Evolutionary conservation across 192 early-diverging fungal genomes (phyloP).

Genomic region (Linnemannia hyalina): DNA sequence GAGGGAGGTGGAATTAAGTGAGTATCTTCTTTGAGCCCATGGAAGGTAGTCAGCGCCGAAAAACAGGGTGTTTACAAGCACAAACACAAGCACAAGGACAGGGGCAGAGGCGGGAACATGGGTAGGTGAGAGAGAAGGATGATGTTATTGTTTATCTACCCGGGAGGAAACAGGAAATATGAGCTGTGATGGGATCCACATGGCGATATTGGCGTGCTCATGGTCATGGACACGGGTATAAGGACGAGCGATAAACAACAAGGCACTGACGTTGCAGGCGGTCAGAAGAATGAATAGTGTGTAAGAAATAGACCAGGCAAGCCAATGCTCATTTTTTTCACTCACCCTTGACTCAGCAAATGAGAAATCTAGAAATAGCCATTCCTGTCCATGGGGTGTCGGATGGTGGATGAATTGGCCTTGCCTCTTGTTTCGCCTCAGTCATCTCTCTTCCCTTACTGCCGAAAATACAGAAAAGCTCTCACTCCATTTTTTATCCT

Average conservation of each 20-base stretch:
- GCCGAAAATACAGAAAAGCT: background rate
- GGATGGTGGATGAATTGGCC: background rate
- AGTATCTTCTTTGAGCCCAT: no score
- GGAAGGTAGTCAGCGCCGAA: no score
- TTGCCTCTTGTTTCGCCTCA: background rate
- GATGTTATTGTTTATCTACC: background rate
- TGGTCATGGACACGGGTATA: background rate
- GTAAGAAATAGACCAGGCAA: background rate
- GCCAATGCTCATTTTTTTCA: background rate
- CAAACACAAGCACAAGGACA: background rate
- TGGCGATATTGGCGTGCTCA: background rate
- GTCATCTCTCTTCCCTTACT: background rate
- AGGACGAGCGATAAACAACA: background rate
- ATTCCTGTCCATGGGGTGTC: background rate
- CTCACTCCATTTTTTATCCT: background rate
- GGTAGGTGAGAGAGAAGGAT: background rate
- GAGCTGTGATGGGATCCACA: background rate
- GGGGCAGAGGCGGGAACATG: background rate
- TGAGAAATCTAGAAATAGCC: background rate
- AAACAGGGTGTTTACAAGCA: background rate
- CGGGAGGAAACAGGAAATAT: background rate
- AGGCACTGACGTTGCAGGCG: background rate
- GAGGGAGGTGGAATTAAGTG: background rate
- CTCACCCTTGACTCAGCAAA: background rate
- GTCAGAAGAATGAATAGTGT: background rate